These are phyloP conservation scores for Podospora australis DNA, from an alignment of 495 filamentous ascomycete genomes.

Conservation along the genomic window DNA sequence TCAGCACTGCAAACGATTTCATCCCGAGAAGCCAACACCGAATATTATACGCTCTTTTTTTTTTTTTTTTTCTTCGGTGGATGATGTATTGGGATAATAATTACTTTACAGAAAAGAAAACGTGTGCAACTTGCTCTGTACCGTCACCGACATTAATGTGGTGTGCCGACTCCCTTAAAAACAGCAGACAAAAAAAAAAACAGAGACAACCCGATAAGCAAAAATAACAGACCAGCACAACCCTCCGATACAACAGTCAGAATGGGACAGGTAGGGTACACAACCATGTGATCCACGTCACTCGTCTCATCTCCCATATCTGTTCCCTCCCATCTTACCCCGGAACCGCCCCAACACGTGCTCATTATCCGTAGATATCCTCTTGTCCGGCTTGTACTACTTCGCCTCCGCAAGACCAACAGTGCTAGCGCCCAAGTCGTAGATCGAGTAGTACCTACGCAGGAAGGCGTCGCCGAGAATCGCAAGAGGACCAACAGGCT, in stretches of 20 bases:
- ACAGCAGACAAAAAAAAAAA: not conserved
- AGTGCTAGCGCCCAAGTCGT: constrained; percentile 76
- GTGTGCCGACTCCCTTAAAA: not conserved
- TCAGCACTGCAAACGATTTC: too few species aligned
- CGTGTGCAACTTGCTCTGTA: not conserved
- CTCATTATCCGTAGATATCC: not conserved
- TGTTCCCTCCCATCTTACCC: not conserved
- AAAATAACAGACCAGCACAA: not conserved
- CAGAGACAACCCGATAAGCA: not conserved
- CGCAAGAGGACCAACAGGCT: constrained; percentile 83
- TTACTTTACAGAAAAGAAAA: constrained; percentile 6
- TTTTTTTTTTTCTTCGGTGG: too few species aligned
- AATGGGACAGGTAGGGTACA: not conserved
- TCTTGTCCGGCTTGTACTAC: constrained; percentile 8
- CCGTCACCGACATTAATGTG: not conserved
- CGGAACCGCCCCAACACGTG: not conserved
- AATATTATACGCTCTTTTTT: too few species aligned
- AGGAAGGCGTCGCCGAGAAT: constrained; percentile 98
- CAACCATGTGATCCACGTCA: too few species aligned
- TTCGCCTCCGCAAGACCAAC: constrained; percentile 87
- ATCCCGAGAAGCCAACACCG: too few species aligned
- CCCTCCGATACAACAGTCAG: not conserved
- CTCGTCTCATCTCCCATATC: not conserved
- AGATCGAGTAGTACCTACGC: constrained; percentile 94
- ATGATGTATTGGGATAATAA: too few species aligned